These are phyloP conservation scores for Petrea volubilis DNA, from an alignment of 257 asterid genomes.

Conservation along the genomic window DNA sequence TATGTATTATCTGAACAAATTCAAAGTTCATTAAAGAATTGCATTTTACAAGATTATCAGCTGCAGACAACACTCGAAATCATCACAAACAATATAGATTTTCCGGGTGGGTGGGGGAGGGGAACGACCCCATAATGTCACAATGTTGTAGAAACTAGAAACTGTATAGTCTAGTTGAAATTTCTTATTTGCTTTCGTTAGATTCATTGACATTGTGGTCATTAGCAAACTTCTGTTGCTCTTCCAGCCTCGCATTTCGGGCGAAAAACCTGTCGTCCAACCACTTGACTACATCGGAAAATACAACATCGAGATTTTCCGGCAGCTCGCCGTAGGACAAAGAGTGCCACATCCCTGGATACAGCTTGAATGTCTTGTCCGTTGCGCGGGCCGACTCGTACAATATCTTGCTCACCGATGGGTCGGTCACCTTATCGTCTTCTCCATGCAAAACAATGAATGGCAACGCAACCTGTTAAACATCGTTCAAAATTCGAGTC, in stretches of 20 bases:
- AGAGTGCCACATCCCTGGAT: constrained; percentile 96
- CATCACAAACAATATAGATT: background rate
- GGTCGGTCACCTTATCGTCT: constrained; percentile 61
- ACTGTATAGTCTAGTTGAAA: background rate
- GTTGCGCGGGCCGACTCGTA: constrained; percentile 56
- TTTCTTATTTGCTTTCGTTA: background rate
- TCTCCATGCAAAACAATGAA: constrained; percentile 65
- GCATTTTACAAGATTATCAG: too few species aligned
- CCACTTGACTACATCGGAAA: constrained; percentile 68
- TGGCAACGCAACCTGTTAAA: constrained; percentile 53
- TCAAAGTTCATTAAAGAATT: too few species aligned
- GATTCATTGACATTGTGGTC: constrained; percentile 27
- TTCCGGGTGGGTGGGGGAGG: too few species aligned
- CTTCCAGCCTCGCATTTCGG: constrained; percentile 28
- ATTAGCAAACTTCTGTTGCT: constrained; percentile 42
- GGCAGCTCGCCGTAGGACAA: constrained; percentile 81
- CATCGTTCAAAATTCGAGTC: background rate
- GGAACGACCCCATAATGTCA: background rate
- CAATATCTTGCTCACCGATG: constrained; percentile 63
- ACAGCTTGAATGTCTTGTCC: constrained; percentile 88
- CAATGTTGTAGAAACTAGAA: background rate
- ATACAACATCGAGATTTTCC: constrained; percentile 64
- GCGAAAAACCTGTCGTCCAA: constrained; percentile 41
- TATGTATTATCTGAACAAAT: too few species aligned
- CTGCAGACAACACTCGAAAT: too few species aligned